A percentile compares a stretch with the other conserved stretches of the same genome.
Evolutionary conservation across 768 basidiomycete genomes (phyloP).

Genomic region (Lentinus tigrinus): DNA sequence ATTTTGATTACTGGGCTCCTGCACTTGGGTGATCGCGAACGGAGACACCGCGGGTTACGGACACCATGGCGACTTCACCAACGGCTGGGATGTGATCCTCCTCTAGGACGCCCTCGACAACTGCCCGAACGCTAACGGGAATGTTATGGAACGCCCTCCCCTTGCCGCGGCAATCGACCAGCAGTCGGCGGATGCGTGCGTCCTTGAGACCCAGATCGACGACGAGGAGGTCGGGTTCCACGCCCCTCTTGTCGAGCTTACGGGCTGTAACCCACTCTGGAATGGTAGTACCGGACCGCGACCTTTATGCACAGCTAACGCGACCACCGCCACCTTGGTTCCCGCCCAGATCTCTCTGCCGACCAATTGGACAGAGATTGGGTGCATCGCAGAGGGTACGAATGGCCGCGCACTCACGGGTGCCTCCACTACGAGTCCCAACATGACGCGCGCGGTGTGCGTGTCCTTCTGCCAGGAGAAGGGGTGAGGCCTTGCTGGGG

Average conservation of each 20-base stretch:
- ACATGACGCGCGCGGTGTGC: slow-evolving; percentile 23
- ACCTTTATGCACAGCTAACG: slow-evolving; percentile 5
- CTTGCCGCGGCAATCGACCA: slow-evolving; percentile 22
- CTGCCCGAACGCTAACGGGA: slow-evolving; percentile 25
- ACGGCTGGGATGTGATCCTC: slow-evolving; percentile 22
- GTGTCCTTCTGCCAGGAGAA: slow-evolving; percentile 23
- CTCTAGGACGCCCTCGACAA: slow-evolving; percentile 25
- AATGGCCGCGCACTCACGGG: slow-evolving; percentile 23
- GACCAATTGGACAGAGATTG: slow-evolving; percentile 19
- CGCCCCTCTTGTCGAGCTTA: slow-evolving; percentile 17
- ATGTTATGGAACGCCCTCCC: slow-evolving; percentile 21
- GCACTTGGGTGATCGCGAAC: slow-evolving; percentile 22
- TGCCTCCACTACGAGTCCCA: slow-evolving; percentile 16
- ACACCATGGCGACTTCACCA: slow-evolving; percentile 26
- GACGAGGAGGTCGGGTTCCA: slow-evolving; percentile 17
- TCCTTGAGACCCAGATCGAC: slow-evolving; percentile 15
- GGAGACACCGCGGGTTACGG: slow-evolving; percentile 24
- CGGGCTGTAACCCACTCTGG: slow-evolving; percentile 25
- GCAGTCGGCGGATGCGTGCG: slow-evolving; percentile 18
- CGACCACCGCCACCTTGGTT: slow-evolving; percentile 13
- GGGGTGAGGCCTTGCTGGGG: slow-evolving; percentile 26
- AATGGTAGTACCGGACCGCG: slow-evolving; percentile 3
- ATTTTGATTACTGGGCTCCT: slow-evolving; percentile 18
- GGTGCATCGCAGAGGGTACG: slow-evolving; percentile 26
- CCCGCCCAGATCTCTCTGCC: slow-evolving; percentile 14